These are phyloP conservation scores for Ziziphus jujuba DNA, from an alignment of 306 rosid species.

Conservation along the genomic window DNA sequence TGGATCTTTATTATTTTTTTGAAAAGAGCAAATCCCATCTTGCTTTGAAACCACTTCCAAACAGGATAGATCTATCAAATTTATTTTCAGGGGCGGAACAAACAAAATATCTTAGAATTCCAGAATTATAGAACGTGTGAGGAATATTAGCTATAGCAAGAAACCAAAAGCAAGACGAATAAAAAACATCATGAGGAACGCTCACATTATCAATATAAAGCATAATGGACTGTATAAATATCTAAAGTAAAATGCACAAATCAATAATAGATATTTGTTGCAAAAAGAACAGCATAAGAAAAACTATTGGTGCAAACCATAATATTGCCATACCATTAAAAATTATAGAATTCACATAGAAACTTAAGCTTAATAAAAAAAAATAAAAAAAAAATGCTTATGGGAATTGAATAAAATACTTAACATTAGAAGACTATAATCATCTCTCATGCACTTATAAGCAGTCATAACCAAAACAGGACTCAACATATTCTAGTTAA, in stretches of 20 bases:
- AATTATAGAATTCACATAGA: background rate
- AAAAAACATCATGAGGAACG: too few species aligned
- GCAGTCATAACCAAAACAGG: too few species aligned
- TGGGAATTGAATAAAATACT: background rate
- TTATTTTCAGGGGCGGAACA: background rate
- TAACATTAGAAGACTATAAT: background rate
- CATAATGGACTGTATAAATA: too few species aligned
- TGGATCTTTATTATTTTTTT: constrained; percentile 85
- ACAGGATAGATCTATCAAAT: constrained; percentile 87
- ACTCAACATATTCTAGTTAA: too few species aligned
- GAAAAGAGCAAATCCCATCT: constrained; percentile 95
- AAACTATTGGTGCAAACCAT: too few species aligned
- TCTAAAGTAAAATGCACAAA: too few species aligned
- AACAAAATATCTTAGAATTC: background rate
- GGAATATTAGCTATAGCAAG: constrained; percentile 10
- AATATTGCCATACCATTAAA: too few species aligned
- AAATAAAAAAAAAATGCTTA: background rate
- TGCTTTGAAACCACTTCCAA: constrained; percentile 99
- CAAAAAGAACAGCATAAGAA: too few species aligned
- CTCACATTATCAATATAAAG: too few species aligned
- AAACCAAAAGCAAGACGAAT: background rate
- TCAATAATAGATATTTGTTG: too few species aligned
- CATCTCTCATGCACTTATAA: too few species aligned
- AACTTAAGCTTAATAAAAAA: background rate
- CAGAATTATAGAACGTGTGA: constrained; percentile 8